phyloP scores from a whole-genome alignment of 169 alveolate species.

The Eimeria necatrix region DNA sequence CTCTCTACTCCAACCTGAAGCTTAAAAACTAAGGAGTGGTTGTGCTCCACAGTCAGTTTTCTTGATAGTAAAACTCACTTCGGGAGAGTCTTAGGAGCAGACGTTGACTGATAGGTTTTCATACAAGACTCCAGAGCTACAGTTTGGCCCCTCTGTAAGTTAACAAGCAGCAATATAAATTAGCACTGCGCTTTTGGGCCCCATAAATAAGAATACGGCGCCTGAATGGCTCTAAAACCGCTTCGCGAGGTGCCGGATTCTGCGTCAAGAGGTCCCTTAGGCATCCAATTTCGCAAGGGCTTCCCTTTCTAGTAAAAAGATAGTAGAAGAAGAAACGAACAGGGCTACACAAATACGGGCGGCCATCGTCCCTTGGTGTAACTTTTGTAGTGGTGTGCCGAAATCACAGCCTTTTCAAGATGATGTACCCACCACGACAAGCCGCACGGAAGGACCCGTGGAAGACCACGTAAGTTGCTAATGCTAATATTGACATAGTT shows the following conservation, averaged over 20 bases:
- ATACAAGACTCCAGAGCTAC: too few relatives aligned
- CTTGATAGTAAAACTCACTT: too few relatives aligned
- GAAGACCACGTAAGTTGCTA: slow-evolving; percentile 56
- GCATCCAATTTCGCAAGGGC: not conserved
- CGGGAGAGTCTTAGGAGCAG: too few relatives aligned
- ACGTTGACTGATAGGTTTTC: too few relatives aligned
- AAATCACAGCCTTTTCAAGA: not conserved
- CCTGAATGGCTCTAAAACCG: too few relatives aligned
- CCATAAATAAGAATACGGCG: not conserved
- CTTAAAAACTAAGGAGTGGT: too few relatives aligned
- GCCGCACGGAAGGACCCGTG: slow-evolving; percentile 60
- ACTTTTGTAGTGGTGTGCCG: too few relatives aligned
- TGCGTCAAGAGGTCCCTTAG: not conserved
- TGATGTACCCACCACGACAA: slow-evolving; percentile 72
- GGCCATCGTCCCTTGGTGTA: too few relatives aligned
- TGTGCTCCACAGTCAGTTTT: too few relatives aligned
- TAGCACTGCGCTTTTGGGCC: not conserved
- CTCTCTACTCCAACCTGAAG: too few relatives aligned
- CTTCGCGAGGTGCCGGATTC: too few relatives aligned
- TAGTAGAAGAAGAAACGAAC: not conserved
- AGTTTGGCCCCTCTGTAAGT: not conserved
- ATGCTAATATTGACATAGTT: not conserved
- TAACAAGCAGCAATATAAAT: not conserved
- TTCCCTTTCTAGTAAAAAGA: not conserved
- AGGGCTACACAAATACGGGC: not conserved